A percentile compares a stretch with the other conserved stretches of the same genome.
Conservation (phyloP, 75 land plant species). For the Azolla pinnata region DNA sequence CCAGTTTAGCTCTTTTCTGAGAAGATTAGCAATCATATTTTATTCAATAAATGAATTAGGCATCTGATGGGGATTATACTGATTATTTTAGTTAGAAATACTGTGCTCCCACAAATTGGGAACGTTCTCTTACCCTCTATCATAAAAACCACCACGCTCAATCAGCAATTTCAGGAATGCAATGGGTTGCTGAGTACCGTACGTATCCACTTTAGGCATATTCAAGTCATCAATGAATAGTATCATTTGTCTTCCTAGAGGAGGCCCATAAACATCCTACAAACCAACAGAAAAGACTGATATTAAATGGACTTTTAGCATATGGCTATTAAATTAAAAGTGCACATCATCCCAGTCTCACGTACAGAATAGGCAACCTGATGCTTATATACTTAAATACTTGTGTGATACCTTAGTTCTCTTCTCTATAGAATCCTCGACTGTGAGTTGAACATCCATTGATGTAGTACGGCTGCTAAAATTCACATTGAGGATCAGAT, state of each 20-base stretch:
- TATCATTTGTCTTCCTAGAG: conserved; percentile 27
- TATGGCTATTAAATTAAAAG: not conserved
- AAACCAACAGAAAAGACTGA: not conserved
- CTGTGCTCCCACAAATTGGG: too few relatives aligned
- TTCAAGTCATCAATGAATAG: conserved; percentile 32
- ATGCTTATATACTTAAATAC: too few relatives aligned
- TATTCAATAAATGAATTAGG: too few relatives aligned
- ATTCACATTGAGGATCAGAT: conserved; percentile 12
- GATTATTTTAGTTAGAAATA: too few relatives aligned
- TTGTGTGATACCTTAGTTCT: conserved; percentile 32
- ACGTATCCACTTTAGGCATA: conserved; percentile 33
- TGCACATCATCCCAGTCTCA: too few relatives aligned
- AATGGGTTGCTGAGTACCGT: conserved; percentile 37
- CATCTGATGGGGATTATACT: too few relatives aligned
- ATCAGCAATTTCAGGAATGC: conserved; percentile 28
- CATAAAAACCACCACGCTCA: conserved; percentile 28
- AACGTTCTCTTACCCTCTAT: conserved; percentile 23
- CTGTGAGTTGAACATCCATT: conserved; percentile 27
- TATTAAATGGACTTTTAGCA: too few relatives aligned
- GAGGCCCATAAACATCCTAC: conserved; percentile 29
- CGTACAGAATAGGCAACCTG: too few relatives aligned
- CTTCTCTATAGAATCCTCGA: conserved; percentile 30
- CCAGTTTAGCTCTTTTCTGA: conserved; percentile 32
- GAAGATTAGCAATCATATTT: not conserved
- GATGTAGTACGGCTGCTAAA: conserved; percentile 31